Conservation (phyloP, 768 basidiomycete species). For the Tubosaeta sp. region DNA sequence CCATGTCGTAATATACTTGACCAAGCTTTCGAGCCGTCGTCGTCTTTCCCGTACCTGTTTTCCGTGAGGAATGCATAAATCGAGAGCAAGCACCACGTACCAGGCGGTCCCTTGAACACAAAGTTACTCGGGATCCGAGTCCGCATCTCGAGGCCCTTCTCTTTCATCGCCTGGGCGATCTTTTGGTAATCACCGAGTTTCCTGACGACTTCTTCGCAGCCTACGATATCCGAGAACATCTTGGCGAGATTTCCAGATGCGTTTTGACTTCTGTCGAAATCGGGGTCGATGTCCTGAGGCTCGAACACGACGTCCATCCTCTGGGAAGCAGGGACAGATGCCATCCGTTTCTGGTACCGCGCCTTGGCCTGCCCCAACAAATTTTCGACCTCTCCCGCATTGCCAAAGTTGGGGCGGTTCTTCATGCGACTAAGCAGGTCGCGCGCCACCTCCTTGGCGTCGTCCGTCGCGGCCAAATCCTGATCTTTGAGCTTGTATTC, state of each 20-base stretch:
- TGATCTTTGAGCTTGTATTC: constrained; percentile 55
- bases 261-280: constrained; percentile 47
- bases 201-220: constrained; percentile 49
- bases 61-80: not conserved
- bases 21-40: constrained; percentile 62
- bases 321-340: constrained; percentile 21
- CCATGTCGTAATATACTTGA: constrained; percentile 64
- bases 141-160: constrained; percentile 39
- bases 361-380: constrained; percentile 50
- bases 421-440: constrained; percentile 37
- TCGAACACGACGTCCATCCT: constrained; percentile 34
- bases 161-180: constrained; percentile 43
- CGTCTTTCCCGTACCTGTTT: constrained; percentile 59
- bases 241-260: constrained; percentile 50
- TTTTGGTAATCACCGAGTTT: constrained; percentile 51
- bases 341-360: constrained; percentile 41
- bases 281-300: constrained; percentile 59
- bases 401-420: constrained; percentile 60
- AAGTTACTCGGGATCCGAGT: constrained; percentile 58
- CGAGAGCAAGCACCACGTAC: constrained; percentile 23
- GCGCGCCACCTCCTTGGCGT: constrained; percentile 55
- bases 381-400: constrained; percentile 64
- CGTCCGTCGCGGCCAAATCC: constrained; percentile 52
- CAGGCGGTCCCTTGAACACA: constrained; percentile 72
- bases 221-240: constrained; percentile 62